Base-by-base conservation (phyloP, 805 yeast species). In the Teunomyces cretensis region DNA sequence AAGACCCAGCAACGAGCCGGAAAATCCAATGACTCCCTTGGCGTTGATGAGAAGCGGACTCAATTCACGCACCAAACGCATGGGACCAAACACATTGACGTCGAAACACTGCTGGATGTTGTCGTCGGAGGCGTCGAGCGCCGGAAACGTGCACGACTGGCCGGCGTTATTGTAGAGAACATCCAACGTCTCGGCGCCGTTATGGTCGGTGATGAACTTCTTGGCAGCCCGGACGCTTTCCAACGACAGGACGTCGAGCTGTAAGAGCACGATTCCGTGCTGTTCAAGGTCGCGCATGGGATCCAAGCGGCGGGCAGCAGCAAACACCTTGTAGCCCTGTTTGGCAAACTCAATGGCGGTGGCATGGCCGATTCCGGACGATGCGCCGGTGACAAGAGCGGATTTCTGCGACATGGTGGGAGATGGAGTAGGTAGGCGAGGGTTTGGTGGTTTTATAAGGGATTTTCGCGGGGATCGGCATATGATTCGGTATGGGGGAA, bases 151-250 rank as follows among this genome's bases (percentile, higher is more conserved):
- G 55, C 91, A 86, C 15, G 88, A 75, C 53, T 78, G 83, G 13
- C 91, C 91, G 1, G 95, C 95, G 60, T 86, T 87, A 62, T 87
- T 86, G 66, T 73, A 85, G 43, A 86, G 62, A 8, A 83, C 53
- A 54, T 86, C 88, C 45, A 85, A 60, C 41, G 72, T 70, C 4
- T 40, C 44, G 1, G 76, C 77, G 30, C 74, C 78, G 8, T 75
- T 69, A 32, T 75, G 69, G 2, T 55, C 51, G 0, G 53, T 46
- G n/a, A 84, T 68, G 19, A 65, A 64, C 13, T 71, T 55, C 44
- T 73, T 75, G 24, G 81, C 72, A 12, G 65, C 51, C 6, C 52
- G 16, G 33, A 84, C 78, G 26, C 80, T 77, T 30, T 75, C 78
- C 1, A 58, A 41, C 4, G 78, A 68, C 0, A 84, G 61, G 19